Base-by-base conservation (phyloP, 345 rosid species). In the Moringa oleifera region DNA sequence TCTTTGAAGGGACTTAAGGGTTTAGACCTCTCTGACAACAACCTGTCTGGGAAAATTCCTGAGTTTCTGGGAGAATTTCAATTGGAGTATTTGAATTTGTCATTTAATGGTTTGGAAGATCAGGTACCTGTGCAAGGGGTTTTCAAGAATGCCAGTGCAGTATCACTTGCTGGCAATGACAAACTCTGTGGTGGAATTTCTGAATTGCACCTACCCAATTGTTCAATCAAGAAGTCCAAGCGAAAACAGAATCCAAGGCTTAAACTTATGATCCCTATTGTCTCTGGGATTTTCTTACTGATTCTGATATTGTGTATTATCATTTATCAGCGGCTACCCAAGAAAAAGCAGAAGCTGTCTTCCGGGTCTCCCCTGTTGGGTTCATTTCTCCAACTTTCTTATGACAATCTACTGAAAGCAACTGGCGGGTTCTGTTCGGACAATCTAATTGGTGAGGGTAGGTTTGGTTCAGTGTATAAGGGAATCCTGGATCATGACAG, bases 401-500 rank as follows among this genome's bases (percentile, higher is more conserved):
- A 60, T 8, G n/a, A 16, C 0, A 64, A 76, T 0, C 24, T 65
- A 45, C 13, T 25, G 23, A 71, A 47, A 47, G 46, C 73, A 25
- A 75, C 76, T 0, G 25, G 59, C n/a, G 63, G 59, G 6, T 68
- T 75, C 28, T 54, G 75, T 0, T 16, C 61, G 0, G 58, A 53
- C 22, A 71, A 71, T 52, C 54, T 71, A 54, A 68, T 75, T 17
- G 76, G 76, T 16, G 25, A 41, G 2, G 76, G 79, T 28, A 56
- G 71, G 45, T 75, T 71, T 36, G 71, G 79, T 31, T 56, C 68
- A 17, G 73, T 71, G 9, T 75, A 64, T 25, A 69, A 65, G 46
- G 73, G 73, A 23, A 25, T 18, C 21, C 47, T 69, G 0, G 18
- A 57, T 55, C 46, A 12, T 22, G 61, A 64, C 2, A 51, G 49